Percentiles rank a stretch among this genome's conserved stretches.
Evolutionary conservation across 257 asterid genomes (phyloP).

Genomic region (Nyctanthes arbortristis): DNA sequence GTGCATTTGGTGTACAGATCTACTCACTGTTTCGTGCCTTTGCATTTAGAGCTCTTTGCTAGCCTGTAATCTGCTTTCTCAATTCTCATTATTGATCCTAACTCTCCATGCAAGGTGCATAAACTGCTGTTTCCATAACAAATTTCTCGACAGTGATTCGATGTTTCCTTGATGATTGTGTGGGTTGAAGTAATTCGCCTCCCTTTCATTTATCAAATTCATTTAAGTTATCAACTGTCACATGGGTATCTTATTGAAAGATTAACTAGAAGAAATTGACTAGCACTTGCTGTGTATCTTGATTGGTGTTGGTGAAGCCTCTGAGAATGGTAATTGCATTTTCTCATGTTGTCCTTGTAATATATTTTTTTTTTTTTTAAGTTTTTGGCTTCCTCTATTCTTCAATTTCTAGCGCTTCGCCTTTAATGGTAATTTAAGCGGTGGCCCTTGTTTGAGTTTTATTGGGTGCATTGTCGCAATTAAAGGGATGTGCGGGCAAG

Average conservation of each 20-base stretch:
- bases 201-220: not conserved
- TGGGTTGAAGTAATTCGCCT: not conserved
- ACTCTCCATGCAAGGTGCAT: not conserved
- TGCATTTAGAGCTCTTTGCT: too few species aligned
- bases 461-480: too few species aligned
- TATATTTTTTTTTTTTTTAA: too few species aligned
- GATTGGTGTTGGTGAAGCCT: not conserved
- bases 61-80: not conserved
- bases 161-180: not conserved
- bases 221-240: not conserved
- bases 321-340: not conserved
- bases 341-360: too few species aligned
- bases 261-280: not conserved
- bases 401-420: too few species aligned
- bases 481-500: too few species aligned
- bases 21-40: too few species aligned
- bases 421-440: too few species aligned
- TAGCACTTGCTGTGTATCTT: not conserved
- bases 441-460: too few species aligned
- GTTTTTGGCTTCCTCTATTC: too few species aligned
- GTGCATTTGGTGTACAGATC: too few species aligned
- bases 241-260: not conserved
- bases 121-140: not conserved
- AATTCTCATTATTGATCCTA: not conserved
- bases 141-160: not conserved